A percentile compares a stretch with the other conserved stretches of the same genome.
Evolutionary conservation across 176 grass and related monocot genomes (phyloP).

Genomic region (Cymbopogon citratus): DNA sequence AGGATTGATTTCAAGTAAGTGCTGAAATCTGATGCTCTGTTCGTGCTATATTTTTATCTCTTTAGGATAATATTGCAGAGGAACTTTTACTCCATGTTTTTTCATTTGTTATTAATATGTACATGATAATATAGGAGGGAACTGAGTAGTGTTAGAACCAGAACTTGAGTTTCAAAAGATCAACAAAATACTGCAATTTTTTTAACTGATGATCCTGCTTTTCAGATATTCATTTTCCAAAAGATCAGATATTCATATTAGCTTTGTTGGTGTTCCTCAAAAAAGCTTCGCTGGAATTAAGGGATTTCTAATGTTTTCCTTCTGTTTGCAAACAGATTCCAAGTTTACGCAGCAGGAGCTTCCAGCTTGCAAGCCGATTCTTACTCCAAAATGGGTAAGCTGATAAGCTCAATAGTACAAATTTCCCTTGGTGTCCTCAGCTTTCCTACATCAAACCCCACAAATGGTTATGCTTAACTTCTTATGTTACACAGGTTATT

Average conservation of each 20-base stretch:
- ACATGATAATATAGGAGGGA: neutral
- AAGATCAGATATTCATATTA: neutral
- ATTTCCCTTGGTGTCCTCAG: neutral
- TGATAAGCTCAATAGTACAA: constrained; percentile 10
- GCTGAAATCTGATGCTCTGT: neutral
- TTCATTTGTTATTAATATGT: neutral
- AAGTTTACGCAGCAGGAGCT: constrained; percentile 98
- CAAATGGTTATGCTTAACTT: constrained; percentile 5
- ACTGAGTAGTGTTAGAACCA: neutral
- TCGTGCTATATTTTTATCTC: neutral
- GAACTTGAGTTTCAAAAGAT: neutral
- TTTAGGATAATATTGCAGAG: neutral
- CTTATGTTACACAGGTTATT: constrained; percentile 49
- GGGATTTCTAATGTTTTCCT: neutral
- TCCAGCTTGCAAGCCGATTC: constrained; percentile 96
- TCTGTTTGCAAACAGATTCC: constrained; percentile 53
- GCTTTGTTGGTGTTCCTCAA: neutral
- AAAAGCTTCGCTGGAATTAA: neutral
- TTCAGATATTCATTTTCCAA: neutral
- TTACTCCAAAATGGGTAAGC: constrained; percentile 93
- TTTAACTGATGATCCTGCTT: neutral
- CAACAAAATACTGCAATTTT: neutral
- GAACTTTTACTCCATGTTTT: neutral
- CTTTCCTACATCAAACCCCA: constrained; percentile 5
- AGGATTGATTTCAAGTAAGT: neutral